Evolutionary conservation across 2,329 filamentous ascomycete species (phyloP).

Genomic region (Botryosphaeria agaves): DNA sequence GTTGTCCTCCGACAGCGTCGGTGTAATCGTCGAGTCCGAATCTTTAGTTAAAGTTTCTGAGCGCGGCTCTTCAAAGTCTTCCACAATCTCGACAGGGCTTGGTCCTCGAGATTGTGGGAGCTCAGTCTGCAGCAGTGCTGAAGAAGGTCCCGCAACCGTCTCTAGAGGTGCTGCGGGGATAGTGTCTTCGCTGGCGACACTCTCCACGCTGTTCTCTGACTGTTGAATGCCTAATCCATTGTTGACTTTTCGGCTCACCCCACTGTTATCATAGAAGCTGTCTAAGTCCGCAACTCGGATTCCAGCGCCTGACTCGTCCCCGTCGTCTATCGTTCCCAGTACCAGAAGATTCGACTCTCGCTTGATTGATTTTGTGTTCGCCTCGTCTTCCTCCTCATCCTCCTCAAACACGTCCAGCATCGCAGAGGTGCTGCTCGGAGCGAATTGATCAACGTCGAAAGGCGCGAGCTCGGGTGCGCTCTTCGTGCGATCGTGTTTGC

Average conservation of each 20-base stretch:
- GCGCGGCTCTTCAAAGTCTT: slow-evolving; percentile 29
- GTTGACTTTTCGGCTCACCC: slow-evolving; percentile 26
- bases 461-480: slow-evolving; percentile 65
- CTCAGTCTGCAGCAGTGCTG: neutral
- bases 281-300: slow-evolving; percentile 30
- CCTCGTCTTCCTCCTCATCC: slow-evolving; percentile 49
- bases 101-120: slow-evolving; percentile 7
- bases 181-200: neutral
- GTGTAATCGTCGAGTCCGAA: slow-evolving; percentile 29
- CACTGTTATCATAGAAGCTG: slow-evolving; percentile 17
- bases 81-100: slow-evolving; percentile 24
- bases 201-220: neutral
- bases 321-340: slow-evolving; percentile 11
- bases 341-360: slow-evolving; percentile 1
- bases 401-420: slow-evolving; percentile 84
- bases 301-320: slow-evolving; percentile 22
- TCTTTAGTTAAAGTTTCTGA: slow-evolving; percentile 31
- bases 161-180: neutral
- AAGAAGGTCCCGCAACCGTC: slow-evolving; percentile 2
- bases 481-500: slow-evolving; percentile 63
- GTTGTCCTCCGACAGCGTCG: slow-evolving; percentile 13
- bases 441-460: slow-evolving; percentile 51
- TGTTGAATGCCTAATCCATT: slow-evolving; percentile 18
- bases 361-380: slow-evolving; percentile 16
- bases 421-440: slow-evolving; percentile 41